Evolutionary conservation across 108 stramenopile genomes (phyloP), one percentile per base, ranked within the genome.

Genomic region (Poteriospumella lacustris): DNA sequence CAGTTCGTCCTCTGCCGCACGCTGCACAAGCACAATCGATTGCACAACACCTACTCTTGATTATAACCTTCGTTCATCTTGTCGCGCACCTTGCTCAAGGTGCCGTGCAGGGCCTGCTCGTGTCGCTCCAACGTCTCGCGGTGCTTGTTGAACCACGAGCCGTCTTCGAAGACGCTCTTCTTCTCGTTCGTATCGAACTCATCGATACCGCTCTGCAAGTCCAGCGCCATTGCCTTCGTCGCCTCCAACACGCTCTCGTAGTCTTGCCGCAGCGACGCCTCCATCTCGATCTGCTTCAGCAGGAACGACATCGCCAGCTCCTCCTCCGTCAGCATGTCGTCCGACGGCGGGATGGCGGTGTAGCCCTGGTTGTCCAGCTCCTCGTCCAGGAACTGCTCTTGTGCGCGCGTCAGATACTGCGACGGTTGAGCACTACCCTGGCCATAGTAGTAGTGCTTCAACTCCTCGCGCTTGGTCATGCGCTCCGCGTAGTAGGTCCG

Each of bases 111-210:
- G 9, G 60, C 60, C 9, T 19, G 33, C 36, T 64, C 60, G 36
- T 64, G 60, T 3, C 60, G 15, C 28, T 26, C 31, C 5, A 64
- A 34, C 9, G 60, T 24, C 36, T 64, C 60, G 36, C 60, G 60
- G 36, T 64, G 60, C 60, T 64, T 64, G 60, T 64, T 64, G 31
- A 64, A 64, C 60, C 60, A 64, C 28, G 33, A 34, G 5, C 60
- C 60, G 36, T 64, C 60, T 24, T 64, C 60, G 60, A 31, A 64
- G 31, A 64, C 31, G 5, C 31, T 64, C 60, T 33, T 5, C 31
- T 64, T 64, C 31, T 64, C 60, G 15, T 24, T 64, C 9, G 9
- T 34, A 64, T 64, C 60, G 36, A 64, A 64, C 5, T 19, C 31
- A 5, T 3, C 31, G 24, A 64, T 24, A 5, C 31, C 24, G 3